phyloP scores from a whole-genome alignment of 148 eudicot genomes.

The Beta vulgaris region DNA sequence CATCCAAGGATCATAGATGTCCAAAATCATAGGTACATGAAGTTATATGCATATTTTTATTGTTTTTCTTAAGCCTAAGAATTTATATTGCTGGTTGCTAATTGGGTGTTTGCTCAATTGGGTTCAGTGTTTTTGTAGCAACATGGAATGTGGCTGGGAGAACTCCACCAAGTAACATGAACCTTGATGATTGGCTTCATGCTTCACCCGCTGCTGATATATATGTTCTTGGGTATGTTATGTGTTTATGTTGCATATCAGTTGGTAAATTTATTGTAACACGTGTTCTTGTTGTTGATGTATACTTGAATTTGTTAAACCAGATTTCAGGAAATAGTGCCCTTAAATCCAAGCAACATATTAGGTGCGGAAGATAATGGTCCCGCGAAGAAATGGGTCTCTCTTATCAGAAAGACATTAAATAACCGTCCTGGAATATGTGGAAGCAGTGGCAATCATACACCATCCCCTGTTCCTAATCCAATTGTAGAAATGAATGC shows the following conservation, averaged over 20 bases:
- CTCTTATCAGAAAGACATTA: conserved; percentile 64
- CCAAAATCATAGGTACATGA: conserved; percentile 80
- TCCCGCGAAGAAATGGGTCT: conserved; percentile 86
- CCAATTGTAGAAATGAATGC: conserved; percentile 80
- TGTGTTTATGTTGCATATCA: conserved; percentile 4
- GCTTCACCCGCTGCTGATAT: conserved; percentile 93
- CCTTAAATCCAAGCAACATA: conserved; percentile 87
- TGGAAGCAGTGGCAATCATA: conserved; percentile 61
- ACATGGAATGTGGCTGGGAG: conserved; percentile 98
- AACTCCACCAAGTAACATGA: conserved; percentile 78
- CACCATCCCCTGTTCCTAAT: conserved; percentile 89
- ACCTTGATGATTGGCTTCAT: conserved; percentile 90
- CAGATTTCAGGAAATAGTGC: conserved; percentile 96
- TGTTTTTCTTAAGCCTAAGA: neutral
- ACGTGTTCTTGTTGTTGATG: neutral
- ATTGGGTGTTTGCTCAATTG: conserved; percentile 9
- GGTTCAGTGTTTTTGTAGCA: conserved; percentile 76
- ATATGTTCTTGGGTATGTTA: conserved; percentile 95
- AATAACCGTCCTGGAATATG: conserved; percentile 82
- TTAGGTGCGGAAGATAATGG: conserved; percentile 92
- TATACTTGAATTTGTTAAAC: conserved; percentile 7
- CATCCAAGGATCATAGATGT: conserved; percentile 93
- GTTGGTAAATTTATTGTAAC: neutral
- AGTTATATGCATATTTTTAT: conserved; percentile 7
- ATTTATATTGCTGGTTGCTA: too few species aligned